phyloP scores from a whole-genome alignment of 148 eudicot species.

The Hydrangea macrophylla region DNA sequence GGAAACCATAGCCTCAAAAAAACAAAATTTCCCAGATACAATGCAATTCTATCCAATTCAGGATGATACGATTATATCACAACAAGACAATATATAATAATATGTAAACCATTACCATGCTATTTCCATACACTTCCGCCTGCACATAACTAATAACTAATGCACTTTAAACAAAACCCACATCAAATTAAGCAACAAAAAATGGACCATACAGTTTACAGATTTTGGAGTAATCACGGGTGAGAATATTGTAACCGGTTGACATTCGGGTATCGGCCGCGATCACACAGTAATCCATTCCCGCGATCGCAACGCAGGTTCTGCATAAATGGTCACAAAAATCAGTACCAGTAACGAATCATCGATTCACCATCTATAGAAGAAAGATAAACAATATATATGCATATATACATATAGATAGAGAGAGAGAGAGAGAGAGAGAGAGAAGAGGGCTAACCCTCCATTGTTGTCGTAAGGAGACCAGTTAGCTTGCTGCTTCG shows the following conservation, averaged over 20 bases:
- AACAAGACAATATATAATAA: neutral
- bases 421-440: neutral
- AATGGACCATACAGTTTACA: slow-evolving; percentile 47
- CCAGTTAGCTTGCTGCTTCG: slow-evolving; percentile 68
- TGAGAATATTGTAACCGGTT: slow-evolving; percentile 84
- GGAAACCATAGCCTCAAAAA: neutral
- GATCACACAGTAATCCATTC: slow-evolving; percentile 84
- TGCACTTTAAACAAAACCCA: neutral
- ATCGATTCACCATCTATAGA: neutral
- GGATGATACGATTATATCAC: neutral
- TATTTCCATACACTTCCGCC: neutral
- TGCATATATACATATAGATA: neutral
- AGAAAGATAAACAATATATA: neutral
- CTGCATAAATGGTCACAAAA: slow-evolving; percentile 27
- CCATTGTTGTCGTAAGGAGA: slow-evolving; percentile 96
- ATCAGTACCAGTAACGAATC: neutral
- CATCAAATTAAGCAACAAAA: neutral
- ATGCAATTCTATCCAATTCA: neutral
- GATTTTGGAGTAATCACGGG: slow-evolving; percentile 94
- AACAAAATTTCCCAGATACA: neutral
- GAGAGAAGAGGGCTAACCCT: slow-evolving; percentile 40
- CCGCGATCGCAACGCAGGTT: slow-evolving; percentile 76
- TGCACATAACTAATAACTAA: neutral
- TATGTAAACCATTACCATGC: neutral
- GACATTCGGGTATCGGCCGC: slow-evolving; percentile 97